These are phyloP conservation scores for Poa pratensis DNA, from an alignment of 176 grass and related monocot genomes.

Conservation along the genomic window DNA sequence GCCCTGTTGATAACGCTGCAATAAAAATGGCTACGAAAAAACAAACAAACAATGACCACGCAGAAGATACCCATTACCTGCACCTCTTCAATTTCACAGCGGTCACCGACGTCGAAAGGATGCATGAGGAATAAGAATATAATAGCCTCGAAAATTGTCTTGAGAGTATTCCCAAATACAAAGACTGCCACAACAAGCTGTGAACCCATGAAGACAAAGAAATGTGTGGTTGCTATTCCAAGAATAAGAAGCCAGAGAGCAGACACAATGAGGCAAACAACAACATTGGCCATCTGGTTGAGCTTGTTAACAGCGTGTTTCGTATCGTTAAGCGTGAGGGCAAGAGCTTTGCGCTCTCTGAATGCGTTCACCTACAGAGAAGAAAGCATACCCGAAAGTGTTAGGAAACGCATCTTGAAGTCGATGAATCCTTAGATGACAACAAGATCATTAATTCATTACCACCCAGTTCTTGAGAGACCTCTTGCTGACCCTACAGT, in stretches of 20 bases:
- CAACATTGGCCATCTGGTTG: background rate
- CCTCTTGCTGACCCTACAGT: slow-evolving; percentile 62
- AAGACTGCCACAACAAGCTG: background rate
- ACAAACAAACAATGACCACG: no score
- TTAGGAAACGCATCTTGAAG: background rate
- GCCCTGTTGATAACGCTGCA: no score
- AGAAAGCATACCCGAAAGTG: background rate
- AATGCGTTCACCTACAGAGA: slow-evolving; percentile 4
- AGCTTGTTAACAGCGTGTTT: background rate
- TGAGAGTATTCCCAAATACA: slow-evolving; percentile 1
- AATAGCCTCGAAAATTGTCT: background rate
- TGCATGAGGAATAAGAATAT: slow-evolving; percentile 20
- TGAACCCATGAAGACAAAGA: background rate
- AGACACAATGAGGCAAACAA: background rate
- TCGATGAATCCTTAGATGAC: background rate
- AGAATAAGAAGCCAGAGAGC: slow-evolving; percentile 2
- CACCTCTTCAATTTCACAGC: slow-evolving; percentile 7
- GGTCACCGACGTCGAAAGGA: slow-evolving; percentile 7
- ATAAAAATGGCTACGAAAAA: no score
- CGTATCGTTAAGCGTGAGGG: background rate
- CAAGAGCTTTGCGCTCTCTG: background rate
- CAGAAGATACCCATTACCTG: background rate
- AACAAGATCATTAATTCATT: slow-evolving; percentile 37
- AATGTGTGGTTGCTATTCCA: background rate
- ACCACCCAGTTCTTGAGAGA: slow-evolving; percentile 96